These are phyloP conservation scores for Suhomyces tanzawaensis DNA, from an alignment of 805 yeast species.

Conservation along the genomic window DNA sequence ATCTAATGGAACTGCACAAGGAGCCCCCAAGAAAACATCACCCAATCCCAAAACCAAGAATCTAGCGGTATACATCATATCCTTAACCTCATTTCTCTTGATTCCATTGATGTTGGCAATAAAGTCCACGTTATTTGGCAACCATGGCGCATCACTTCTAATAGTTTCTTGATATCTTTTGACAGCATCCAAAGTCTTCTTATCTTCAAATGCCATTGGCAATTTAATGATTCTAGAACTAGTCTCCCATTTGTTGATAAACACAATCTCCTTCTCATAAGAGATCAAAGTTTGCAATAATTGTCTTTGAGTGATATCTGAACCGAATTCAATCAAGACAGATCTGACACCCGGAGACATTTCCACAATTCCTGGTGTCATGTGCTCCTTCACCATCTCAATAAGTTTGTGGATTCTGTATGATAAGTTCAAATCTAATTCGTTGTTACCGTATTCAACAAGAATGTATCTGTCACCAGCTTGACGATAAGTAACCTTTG, in stretches of 20 bases:
- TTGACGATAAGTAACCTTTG: slow-evolving; percentile 83
- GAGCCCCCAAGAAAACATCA: slow-evolving; percentile 96
- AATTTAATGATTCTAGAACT: slow-evolving; percentile 77
- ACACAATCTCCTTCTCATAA: slow-evolving; percentile 71
- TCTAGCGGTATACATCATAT: slow-evolving; percentile 84
- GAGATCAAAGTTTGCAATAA: slow-evolving; percentile 65
- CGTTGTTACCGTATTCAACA: slow-evolving; percentile 89
- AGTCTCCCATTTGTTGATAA: slow-evolving; percentile 80
- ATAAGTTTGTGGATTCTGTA: slow-evolving; percentile 84
- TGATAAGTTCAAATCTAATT: slow-evolving; percentile 78
- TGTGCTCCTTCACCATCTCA: slow-evolving; percentile 61
- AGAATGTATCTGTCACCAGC: slow-evolving; percentile 95
- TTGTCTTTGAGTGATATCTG: slow-evolving; percentile 57
- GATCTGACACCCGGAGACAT: slow-evolving; percentile 98
- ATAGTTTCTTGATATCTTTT: slow-evolving; percentile 91
- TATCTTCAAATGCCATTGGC: slow-evolving; percentile 97
- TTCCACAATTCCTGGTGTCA: slow-evolving; percentile 81
- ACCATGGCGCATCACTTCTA: slow-evolving; percentile 92
- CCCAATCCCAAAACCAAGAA: slow-evolving; percentile 94
- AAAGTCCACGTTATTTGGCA: slow-evolving; percentile 96
- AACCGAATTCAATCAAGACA: slow-evolving; percentile 83
- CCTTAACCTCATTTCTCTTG: slow-evolving; percentile 69
- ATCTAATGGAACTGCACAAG: slow-evolving; percentile 97
- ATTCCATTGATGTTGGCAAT: slow-evolving; percentile 85
- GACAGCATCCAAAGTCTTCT: slow-evolving; percentile 85